Percentiles rank a stretch among this genome's conserved stretches.
Evolutionary conservation across 495 filamentous ascomycete species (phyloP).

Genomic region (Tuber borchii): DNA sequence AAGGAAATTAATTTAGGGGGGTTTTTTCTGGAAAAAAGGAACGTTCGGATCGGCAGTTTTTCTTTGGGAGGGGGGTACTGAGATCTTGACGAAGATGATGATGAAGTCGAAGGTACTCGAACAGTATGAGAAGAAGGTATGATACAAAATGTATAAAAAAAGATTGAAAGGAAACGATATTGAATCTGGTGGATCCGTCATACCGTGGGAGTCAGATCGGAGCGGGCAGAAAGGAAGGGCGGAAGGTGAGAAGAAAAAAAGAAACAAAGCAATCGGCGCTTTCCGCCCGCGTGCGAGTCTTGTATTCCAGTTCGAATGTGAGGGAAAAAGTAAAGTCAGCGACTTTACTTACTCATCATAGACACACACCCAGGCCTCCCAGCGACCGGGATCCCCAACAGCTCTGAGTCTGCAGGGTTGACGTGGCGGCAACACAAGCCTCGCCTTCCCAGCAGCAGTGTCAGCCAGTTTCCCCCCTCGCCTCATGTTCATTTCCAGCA

Average conservation of each 20-base stretch:
- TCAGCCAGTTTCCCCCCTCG: conserved; percentile 83
- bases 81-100: not conserved
- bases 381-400: conserved; percentile 32
- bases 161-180: not conserved
- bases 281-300: conserved; percentile 6
- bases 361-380: conserved; percentile 36
- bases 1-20: not conserved
- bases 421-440: conserved; percentile 80
- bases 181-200: not conserved
- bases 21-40: not conserved
- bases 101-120: not conserved
- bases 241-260: not conserved
- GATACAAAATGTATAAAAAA: not conserved
- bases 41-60: not conserved
- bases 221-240: not conserved
- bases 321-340: not conserved
- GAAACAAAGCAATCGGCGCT: not conserved
- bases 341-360: conserved; percentile 34
- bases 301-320: conserved; percentile 2
- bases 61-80: not conserved
- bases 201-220: not conserved
- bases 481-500: conserved; percentile 97
- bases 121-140: not conserved
- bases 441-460: conserved; percentile 70
- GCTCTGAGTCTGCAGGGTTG: conserved; percentile 48